These are phyloP conservation scores for Gracilaria vermiculophylla DNA, from an alignment of 23 red algal genomes.

Conservation along the genomic window DNA sequence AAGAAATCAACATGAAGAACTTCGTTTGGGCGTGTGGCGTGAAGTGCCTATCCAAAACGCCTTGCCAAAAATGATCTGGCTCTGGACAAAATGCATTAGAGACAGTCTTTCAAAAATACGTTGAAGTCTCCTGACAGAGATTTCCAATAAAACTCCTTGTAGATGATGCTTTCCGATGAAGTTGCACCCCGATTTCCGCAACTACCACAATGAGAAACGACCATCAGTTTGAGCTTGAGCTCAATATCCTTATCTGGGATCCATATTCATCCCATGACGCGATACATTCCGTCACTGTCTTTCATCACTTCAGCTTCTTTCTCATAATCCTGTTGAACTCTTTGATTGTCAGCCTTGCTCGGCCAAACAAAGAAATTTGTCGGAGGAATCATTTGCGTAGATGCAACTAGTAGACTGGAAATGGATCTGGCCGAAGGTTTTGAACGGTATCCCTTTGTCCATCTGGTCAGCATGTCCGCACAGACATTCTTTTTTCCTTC, in stretches of 20 bases:
- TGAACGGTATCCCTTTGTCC: background rate
- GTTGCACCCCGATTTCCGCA: conserved; percentile 9
- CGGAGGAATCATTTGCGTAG: background rate
- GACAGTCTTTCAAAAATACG: background rate
- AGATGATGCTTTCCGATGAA: background rate
- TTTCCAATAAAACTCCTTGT: conserved; percentile 8
- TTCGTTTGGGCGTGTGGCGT: too few species aligned
- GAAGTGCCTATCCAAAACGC: too few species aligned
- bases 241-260: background rate
- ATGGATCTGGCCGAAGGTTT: background rate
- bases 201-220: conserved; percentile 14
- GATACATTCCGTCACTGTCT: background rate
- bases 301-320: too few species aligned
- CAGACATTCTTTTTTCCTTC: background rate
- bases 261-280: background rate
- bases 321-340: background rate
- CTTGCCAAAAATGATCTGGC: too few species aligned
- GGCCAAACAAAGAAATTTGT: too few species aligned
- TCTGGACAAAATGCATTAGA: too few species aligned
- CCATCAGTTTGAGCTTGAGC: background rate
- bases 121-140: background rate
- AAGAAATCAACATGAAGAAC: too few species aligned
- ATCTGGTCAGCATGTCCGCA: background rate
- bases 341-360: too few species aligned
- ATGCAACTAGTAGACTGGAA: too few species aligned